A percentile compares a stretch with the other conserved stretches of the same genome.
These are phyloP conservation scores for Chernovozyma aurita DNA, from an alignment of 1,139 yeast genomes.

Conservation along the genomic window DNA sequence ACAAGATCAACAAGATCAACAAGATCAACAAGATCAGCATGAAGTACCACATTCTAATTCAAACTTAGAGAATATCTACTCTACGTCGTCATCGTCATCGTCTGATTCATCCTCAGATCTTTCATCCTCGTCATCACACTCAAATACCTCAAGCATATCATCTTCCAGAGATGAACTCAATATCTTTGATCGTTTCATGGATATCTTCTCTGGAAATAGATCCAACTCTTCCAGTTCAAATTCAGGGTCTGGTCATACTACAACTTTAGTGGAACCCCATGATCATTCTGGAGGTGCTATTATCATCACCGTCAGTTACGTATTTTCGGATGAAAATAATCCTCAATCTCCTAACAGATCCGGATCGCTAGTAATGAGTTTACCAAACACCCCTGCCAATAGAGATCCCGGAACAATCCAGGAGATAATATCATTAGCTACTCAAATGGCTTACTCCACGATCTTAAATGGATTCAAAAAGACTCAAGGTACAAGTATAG, in stretches of 20 bases:
- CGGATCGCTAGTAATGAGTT: constrained; percentile 56
- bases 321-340: constrained; percentile 39
- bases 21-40: constrained; percentile 5
- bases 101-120: constrained; percentile 3
- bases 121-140: constrained; percentile 2
- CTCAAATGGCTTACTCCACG: constrained; percentile 64
- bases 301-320: constrained; percentile 42
- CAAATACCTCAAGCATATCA: not conserved
- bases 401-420: constrained; percentile 50
- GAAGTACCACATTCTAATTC: no score
- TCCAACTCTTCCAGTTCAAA: not conserved
- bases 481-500: constrained; percentile 48
- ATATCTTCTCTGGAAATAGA: constrained; percentile 5
- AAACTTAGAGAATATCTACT: no score
- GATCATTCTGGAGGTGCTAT: constrained; percentile 21
- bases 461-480: constrained; percentile 42
- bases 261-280: not conserved
- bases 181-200: constrained; percentile 8
- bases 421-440: constrained; percentile 60
- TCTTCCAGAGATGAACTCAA: constrained; percentile 5
- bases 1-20: constrained; percentile 3
- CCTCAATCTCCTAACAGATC: constrained; percentile 41
- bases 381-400: constrained; percentile 60
- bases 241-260: not conserved
- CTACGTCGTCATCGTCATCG: constrained; percentile 4